Base-by-base conservation (phyloP, 768 basidiomycete genomes). In the Rhodotorula diobovata region DNA sequence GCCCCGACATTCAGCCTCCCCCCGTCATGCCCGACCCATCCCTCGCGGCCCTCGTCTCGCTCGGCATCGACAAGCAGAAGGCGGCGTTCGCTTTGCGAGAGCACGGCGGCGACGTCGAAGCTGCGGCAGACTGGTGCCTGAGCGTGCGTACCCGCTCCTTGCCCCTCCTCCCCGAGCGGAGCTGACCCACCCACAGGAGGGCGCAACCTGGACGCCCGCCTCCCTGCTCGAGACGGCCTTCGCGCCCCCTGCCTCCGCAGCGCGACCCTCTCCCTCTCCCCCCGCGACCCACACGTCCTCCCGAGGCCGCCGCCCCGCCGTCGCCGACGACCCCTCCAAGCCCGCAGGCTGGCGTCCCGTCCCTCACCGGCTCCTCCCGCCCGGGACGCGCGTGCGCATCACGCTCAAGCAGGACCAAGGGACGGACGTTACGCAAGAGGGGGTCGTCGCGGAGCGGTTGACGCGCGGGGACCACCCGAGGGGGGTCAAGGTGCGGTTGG, bases 401-500 rank as follows among this genome's bases (percentile, higher is more conserved):
- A 70, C 69, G 46, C 46, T 74, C 15, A 74, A 74, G 55, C 54
- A 64, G 30, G 73, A 74, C 28, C 73, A 74, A 30, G 66, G 66
- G 34, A 70, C 73, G 34, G 73, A 61, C 2, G 35, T 62, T 34
- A 65, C 69, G 20, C 69, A 70, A 20, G 59, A 71, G n/a, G 73
- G 73, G 4, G 39, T 37, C 9, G 73, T 74, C 0, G 30, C 14
- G 4, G 73, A 74, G 32, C 61, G 59, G 25, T 23, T 74, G n/a
- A 68, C 73, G 37, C 61, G 48, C n/a, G 73, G 69, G 4, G 69
- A 74, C 41, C 73, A 74, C 43, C 73, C 73, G 28, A 39, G 73
- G 25, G 73, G 73, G 16, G 69, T 74, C 25, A 74, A 74, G 45
- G 73, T 74, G 0, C n/a, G 73, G 0, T n/a, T 74, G 21, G 18